Evolutionary conservation across 805 yeast genomes (phyloP).

Genomic region (Cyberlindnera meyerae): DNA sequence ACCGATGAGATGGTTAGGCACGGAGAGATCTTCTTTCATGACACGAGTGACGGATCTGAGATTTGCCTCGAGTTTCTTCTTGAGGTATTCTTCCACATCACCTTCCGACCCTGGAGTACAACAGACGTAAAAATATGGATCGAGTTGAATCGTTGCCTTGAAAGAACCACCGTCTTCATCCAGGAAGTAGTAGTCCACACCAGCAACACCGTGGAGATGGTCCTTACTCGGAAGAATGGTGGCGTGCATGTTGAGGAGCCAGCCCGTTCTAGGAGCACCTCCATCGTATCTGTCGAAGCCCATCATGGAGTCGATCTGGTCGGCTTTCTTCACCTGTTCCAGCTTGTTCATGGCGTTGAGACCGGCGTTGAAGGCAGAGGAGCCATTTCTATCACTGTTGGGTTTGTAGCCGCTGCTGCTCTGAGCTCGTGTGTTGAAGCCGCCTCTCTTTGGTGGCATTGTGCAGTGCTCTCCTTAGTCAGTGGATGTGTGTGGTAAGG

Average conservation of each 20-base stretch:
- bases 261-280: conserved; percentile 73
- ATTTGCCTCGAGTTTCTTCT: conserved; percentile 58
- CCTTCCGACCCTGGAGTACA: conserved; percentile 49
- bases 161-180: conserved; percentile 97
- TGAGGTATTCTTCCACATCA: conserved; percentile 82
- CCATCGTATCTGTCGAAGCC: conserved; percentile 79
- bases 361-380: conserved; percentile 27
- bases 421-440: conserved; percentile 28
- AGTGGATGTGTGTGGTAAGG: not conserved
- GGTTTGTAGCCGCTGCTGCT: conserved; percentile 16
- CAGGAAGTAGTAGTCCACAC: conserved; percentile 88
- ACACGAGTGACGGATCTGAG: conserved; percentile 54
- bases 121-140: conserved; percentile 80
- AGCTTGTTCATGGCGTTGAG: conserved; percentile 27
- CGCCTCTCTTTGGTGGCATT: conserved; percentile 15
- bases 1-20: conserved; percentile 87
- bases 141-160: conserved; percentile 75
- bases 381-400: conserved; percentile 29
- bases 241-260: conserved; percentile 94
- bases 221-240: conserved; percentile 62
- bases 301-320: conserved; percentile 72
- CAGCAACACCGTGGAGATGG: conserved; percentile 65
- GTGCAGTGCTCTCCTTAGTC: no score
- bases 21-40: conserved; percentile 70
- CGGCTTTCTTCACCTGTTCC: conserved; percentile 55